A percentile compares a stretch with the other conserved stretches of the same genome.
phyloP scores from a whole-genome alignment of 495 filamentous ascomycete genomes.

The Penicillium argentinense region DNA sequence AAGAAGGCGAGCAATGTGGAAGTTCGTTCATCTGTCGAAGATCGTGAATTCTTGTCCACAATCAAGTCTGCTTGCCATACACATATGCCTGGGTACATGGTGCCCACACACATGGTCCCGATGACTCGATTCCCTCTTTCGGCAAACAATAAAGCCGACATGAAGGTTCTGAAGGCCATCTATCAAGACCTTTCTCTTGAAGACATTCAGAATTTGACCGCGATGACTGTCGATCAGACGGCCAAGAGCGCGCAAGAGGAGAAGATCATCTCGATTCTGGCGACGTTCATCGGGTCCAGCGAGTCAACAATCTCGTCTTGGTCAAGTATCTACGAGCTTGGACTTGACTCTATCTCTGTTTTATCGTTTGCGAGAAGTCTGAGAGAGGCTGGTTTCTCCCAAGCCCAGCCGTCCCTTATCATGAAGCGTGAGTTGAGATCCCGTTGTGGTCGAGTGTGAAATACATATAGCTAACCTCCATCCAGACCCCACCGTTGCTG shows the following conservation, averaged over 20 bases:
- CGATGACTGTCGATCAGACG: slow-evolving; percentile 30
- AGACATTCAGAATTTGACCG: slow-evolving; percentile 55
- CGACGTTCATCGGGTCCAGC: slow-evolving; percentile 44
- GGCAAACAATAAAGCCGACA: slow-evolving; percentile 48
- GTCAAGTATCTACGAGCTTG: slow-evolving; percentile 76
- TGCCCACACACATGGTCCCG: slow-evolving; percentile 50
- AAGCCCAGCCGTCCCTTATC: slow-evolving; percentile 61
- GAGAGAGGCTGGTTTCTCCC: slow-evolving; percentile 51
- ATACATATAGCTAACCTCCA: slow-evolving; percentile 5
- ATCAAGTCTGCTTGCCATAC: slow-evolving; percentile 39
- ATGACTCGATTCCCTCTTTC: slow-evolving; percentile 43
- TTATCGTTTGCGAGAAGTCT: slow-evolving; percentile 60
- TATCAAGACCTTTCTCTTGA: slow-evolving; percentile 55
- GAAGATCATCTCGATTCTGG: slow-evolving; percentile 53
- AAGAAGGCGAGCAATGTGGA: slow-evolving; percentile 15
- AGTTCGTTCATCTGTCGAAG: slow-evolving; percentile 13
- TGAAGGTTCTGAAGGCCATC: slow-evolving; percentile 47
- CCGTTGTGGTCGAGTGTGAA: not conserved
- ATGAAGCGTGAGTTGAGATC: slow-evolving; percentile 52
- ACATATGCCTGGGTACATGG: slow-evolving; percentile 53
- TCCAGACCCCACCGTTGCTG: slow-evolving; percentile 51
- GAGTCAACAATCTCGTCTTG: slow-evolving; percentile 44
- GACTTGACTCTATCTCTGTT: slow-evolving; percentile 79
- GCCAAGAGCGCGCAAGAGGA: slow-evolving; percentile 37
- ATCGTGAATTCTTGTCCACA: slow-evolving; percentile 14